Percentiles rank a stretch among this genome's conserved stretches.
phyloP scores from a whole-genome alignment of 2,329 filamentous ascomycete genomes.

The Exophiala lecanii-corni region DNA sequence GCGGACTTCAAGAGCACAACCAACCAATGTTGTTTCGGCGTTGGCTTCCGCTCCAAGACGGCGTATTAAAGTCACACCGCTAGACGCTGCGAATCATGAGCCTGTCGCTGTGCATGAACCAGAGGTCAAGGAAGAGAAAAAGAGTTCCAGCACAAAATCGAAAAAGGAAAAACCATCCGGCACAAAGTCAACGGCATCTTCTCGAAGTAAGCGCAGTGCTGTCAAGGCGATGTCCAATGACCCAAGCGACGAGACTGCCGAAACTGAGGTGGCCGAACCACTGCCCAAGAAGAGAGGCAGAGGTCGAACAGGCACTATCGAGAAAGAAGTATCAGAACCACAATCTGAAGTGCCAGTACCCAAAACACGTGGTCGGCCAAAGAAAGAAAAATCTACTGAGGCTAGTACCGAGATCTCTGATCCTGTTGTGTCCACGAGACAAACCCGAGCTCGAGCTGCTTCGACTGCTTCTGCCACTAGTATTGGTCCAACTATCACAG shows the following conservation, averaged over 20 bases:
- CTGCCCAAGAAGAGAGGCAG: conserved; percentile 17
- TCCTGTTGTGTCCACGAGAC: conserved; percentile 12
- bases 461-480: conserved; percentile 11
- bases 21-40: conserved; percentile 3
- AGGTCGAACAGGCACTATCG: conserved; percentile 7
- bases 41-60: conserved; percentile 25
- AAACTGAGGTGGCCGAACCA: conserved; percentile 5
- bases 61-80: conserved; percentile 25
- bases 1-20: neutral
- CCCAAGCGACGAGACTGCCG: conserved; percentile 3
- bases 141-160: conserved; percentile 6
- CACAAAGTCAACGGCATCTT: conserved; percentile 11
- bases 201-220: conserved; percentile 13
- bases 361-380: conserved; percentile 29
- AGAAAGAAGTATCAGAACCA: conserved; percentile 2
- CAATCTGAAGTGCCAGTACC: conserved; percentile 5
- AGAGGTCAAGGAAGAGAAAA: conserved; percentile 12
- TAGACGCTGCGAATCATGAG: conserved; percentile 12
- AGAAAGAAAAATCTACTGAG: conserved; percentile 23
- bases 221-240: conserved; percentile 13
- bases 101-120: conserved; percentile 6
- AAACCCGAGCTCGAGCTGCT: conserved; percentile 20
- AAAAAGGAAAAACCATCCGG: conserved; percentile 17
- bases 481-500: conserved; percentile 6
- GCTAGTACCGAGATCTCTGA: conserved; percentile 3